Conservation (phyloP, 768 basidiomycete species). For the Cystobasidium ongulense region DNA sequence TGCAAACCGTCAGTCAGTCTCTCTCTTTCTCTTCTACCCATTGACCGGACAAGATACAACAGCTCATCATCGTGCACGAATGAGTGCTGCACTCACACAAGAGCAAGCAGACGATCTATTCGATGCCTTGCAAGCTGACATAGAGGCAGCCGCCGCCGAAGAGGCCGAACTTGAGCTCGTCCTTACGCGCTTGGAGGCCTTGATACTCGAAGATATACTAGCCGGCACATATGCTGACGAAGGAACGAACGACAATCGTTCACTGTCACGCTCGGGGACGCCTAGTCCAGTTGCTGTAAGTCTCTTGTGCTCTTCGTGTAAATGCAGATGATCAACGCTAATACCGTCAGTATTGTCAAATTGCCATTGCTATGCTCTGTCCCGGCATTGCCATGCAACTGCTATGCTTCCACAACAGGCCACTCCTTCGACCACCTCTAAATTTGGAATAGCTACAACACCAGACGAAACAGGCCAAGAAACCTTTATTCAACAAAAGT, state of each 20-base stretch:
- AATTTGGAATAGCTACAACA: neutral
- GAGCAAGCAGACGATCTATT: neutral
- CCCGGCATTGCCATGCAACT: too few species aligned
- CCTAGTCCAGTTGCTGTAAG: neutral
- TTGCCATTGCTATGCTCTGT: too few species aligned
- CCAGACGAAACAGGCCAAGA: neutral
- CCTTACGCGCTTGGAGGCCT: neutral
- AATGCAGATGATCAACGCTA: too few species aligned
- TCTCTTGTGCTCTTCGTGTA: too few species aligned
- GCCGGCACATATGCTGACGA: neutral
- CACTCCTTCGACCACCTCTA: neutral
- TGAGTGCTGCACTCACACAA: neutral
- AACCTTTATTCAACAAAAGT: slow-evolving; percentile 1
- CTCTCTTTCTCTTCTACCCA: neutral
- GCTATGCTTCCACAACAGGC: neutral
- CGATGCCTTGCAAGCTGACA: neutral
- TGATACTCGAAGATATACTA: slow-evolving; percentile 2
- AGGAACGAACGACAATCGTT: neutral
- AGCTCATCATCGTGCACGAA: neutral
- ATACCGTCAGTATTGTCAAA: too few species aligned
- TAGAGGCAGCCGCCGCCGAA: neutral
- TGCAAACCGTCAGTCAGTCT: neutral
- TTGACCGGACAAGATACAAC: neutral
- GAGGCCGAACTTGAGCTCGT: neutral
- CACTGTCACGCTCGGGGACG: neutral